Percentiles rank a stretch among this genome's conserved stretches.
Conservation (phyloP, 2,329 filamentous ascomycete species). For the Penicillium sclerotiorum region DNA sequence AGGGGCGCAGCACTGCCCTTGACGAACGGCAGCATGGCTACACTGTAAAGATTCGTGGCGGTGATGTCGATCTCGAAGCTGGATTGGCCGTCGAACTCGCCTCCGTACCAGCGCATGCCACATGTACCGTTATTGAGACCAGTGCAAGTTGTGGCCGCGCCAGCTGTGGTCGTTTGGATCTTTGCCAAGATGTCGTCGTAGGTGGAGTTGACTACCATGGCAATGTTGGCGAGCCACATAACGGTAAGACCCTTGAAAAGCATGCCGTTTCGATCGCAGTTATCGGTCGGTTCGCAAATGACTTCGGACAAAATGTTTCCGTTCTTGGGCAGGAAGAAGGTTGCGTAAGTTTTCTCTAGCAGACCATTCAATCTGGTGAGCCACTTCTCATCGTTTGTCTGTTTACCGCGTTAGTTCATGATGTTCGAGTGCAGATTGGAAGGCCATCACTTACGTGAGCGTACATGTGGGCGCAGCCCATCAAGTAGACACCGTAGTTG, state of each 20-base stretch:
- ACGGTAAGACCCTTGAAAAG: slow-evolving; percentile 5
- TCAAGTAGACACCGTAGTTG: slow-evolving; percentile 3
- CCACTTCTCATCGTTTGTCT: slow-evolving; percentile 1
- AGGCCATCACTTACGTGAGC: neutral
- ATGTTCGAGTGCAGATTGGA: too few species aligned
- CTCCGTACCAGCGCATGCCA: slow-evolving; percentile 1
- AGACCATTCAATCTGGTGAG: neutral
- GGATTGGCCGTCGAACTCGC: neutral
- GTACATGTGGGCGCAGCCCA: slow-evolving; percentile 5
- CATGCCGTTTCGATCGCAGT: slow-evolving; percentile 1
- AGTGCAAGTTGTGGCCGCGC: neutral
- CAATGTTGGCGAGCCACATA: slow-evolving; percentile 2
- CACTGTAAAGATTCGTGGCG: slow-evolving; percentile 2
- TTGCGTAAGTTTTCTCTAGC: neutral
- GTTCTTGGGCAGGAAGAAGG: neutral
- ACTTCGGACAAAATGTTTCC: neutral
- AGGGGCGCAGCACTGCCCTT: neutral
- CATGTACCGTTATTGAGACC: neutral
- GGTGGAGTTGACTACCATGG: neutral
- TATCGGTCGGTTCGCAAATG: neutral
- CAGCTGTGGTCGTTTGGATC: neutral
- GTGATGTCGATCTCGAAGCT: slow-evolving; percentile 2
- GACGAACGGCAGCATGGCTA: neutral
- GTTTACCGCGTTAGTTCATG: too few species aligned
- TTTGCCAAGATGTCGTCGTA: neutral